Base-by-base conservation (phyloP, 2,329 filamentous ascomycete species). In the Hypoxylon sp. region DNA sequence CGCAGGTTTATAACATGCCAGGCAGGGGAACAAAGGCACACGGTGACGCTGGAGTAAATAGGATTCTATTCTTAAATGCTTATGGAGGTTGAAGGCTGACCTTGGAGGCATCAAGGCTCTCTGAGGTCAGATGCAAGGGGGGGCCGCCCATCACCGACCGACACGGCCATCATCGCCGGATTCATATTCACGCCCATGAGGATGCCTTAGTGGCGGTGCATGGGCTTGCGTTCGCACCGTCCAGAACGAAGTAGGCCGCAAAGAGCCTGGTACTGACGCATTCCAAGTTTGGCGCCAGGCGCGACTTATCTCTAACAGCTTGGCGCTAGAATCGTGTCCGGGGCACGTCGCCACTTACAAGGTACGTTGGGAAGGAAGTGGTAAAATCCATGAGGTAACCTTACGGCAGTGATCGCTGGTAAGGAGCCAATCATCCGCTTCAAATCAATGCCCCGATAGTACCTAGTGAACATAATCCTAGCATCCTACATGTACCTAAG, bases 241-340 rank as follows among this genome's bases (percentile, higher is more conserved):
- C 31, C n/a, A 3, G 42, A 40, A 40, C 11, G 6, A 33, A 46
- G 22, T 30, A 62, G 33, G 10, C 20, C 20, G 31, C 11, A 40
- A 51, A 50, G 37, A 40, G 57, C 46, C 27, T 59, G 59, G 50
- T 53, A 33, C 55, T 57, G 44, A 40, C 33, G 65, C 54, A 54
- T 59, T 22, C 17, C 30, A 25, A 42, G 30, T 55, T 62, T 64
- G 60, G 59, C 49, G 49, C 53, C 64, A 55, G 22, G 57, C 22
- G 64, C 61, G 58, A 71, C 65, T 53, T 30, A 44, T 60, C 54
- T 71, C 64, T 64, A 50, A 71, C 65, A 58, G 22, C 65, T 71
- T 71, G 65, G 68, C 61, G 46, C 6, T 54, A 55, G 31, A 50
- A 60, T 40, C 53, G 51, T 50, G 57, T 44, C 54, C 35, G 27